These are phyloP conservation scores for Achlya hypogyna DNA, from an alignment of 352 stramenopile species.

Conservation along the genomic window DNA sequence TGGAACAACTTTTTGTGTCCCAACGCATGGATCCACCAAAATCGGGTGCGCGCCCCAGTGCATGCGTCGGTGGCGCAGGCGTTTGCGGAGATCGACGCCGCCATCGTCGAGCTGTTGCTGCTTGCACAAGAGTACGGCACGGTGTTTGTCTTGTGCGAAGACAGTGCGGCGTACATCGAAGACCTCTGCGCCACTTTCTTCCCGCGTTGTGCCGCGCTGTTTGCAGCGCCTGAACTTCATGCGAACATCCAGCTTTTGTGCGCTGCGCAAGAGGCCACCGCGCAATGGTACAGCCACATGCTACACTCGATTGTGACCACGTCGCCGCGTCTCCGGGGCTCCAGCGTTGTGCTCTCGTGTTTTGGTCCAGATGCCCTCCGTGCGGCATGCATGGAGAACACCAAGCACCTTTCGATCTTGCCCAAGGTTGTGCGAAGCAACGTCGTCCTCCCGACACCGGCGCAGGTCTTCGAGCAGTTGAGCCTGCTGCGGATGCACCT, in stretches of 20 bases:
- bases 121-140: not conserved
- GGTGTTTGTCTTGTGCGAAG: conserved; percentile 18
- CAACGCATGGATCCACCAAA: not conserved
- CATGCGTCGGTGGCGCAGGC: not conserved
- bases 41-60: not conserved
- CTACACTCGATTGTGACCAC: conserved; percentile 6
- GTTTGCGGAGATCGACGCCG: not conserved
- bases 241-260: conserved; percentile 9
- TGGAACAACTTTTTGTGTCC: conserved; percentile 19
- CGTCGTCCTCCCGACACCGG: not conserved
- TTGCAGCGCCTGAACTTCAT: not conserved
- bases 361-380: conserved; percentile 1
- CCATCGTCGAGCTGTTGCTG: conserved; percentile 4
- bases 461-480: not conserved
- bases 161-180: conserved; percentile 10
- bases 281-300: conserved; percentile 14
- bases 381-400: not conserved
- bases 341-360: not conserved
- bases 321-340: not conserved
- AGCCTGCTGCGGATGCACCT: not conserved
- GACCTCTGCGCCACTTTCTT: conserved; percentile 1
- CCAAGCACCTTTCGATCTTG: conserved; percentile 1
- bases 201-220: conserved; percentile 6
- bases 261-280: not conserved
- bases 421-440: conserved; percentile 4